Conservation (phyloP, 441 rosid species). For the Aquilaria agallochum region DNA sequence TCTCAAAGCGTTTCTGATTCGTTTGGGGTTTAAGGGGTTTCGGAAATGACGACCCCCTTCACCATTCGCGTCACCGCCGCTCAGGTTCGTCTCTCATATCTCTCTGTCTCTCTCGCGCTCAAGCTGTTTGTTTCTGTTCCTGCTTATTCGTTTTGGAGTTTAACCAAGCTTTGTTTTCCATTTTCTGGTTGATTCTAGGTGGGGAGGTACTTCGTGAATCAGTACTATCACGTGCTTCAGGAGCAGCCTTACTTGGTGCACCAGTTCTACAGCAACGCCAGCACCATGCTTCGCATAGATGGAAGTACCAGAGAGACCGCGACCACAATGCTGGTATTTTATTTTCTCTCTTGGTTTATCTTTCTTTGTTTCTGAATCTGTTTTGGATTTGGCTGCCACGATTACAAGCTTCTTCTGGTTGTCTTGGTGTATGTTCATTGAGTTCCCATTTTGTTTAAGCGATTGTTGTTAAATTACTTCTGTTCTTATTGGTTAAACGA, state of each 20-base stretch:
- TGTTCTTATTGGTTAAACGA: no score
- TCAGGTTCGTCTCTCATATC: no score
- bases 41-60: no score
- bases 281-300: slow-evolving; percentile 32
- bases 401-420: neutral
- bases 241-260: slow-evolving; percentile 72
- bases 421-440: slow-evolving; percentile 3
- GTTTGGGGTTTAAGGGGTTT: no score
- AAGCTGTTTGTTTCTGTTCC: no score
- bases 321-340: slow-evolving; percentile 60
- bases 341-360: neutral
- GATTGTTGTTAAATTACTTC: no score
- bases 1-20: no score
- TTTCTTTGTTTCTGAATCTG: slow-evolving; percentile 3
- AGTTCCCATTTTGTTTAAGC: neutral
- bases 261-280: slow-evolving; percentile 78
- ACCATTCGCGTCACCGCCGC: no score
- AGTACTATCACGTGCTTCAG: slow-evolving; percentile 78
- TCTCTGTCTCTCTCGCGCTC: no score
- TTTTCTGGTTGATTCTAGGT: slow-evolving; percentile 39
- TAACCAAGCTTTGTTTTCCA: neutral
- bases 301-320: slow-evolving; percentile 43
- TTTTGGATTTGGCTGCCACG: neutral
- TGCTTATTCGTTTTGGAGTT: no score
- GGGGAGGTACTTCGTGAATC: slow-evolving; percentile 83